These are phyloP conservation scores for Pythium dissotocum DNA, from an alignment of 352 stramenopile genomes.

Conservation along the genomic window DNA sequence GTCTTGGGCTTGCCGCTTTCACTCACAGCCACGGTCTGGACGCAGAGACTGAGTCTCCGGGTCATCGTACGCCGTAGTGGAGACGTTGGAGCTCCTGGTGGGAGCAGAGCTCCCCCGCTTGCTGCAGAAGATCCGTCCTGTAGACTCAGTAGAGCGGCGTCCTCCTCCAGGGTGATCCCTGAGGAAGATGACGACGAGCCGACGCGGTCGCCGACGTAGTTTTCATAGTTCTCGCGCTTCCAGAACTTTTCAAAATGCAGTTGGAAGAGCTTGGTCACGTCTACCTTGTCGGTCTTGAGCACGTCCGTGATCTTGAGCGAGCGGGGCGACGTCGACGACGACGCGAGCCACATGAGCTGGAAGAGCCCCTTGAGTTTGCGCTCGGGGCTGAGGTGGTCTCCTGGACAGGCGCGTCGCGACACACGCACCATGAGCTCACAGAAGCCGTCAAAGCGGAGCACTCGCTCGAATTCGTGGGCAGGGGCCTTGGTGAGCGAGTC, in stretches of 20 bases:
- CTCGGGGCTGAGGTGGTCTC: constrained; percentile 37
- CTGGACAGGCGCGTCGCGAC: constrained; percentile 44
- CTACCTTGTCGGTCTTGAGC: constrained; percentile 63
- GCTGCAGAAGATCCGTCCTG: neutral
- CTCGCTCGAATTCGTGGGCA: constrained; percentile 55
- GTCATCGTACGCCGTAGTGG: constrained; percentile 24
- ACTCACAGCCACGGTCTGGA: constrained; percentile 27
- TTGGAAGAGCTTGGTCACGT: constrained; percentile 67
- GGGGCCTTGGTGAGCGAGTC: constrained; percentile 65
- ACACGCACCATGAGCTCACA: constrained; percentile 68
- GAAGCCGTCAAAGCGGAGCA: constrained; percentile 64
- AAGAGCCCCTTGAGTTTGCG: constrained; percentile 76
- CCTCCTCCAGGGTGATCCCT: neutral
- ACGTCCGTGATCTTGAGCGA: constrained; percentile 67
- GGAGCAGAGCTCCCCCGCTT: neutral
- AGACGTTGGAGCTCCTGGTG: constrained; percentile 13
- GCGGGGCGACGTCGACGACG: constrained; percentile 48
- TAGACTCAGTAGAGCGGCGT: neutral
- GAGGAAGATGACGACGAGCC: neutral
- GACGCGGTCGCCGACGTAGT: constrained; percentile 55
- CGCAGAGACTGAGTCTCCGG: constrained; percentile 45
- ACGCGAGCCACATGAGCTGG: constrained; percentile 83
- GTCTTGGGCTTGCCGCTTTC: constrained; percentile 29
- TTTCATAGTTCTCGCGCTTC: constrained; percentile 73
- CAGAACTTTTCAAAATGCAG: constrained; percentile 83